Evolutionary conservation across 2,329 filamentous ascomycete species (phyloP).

Genomic region (Paecilomyces formosus): DNA sequence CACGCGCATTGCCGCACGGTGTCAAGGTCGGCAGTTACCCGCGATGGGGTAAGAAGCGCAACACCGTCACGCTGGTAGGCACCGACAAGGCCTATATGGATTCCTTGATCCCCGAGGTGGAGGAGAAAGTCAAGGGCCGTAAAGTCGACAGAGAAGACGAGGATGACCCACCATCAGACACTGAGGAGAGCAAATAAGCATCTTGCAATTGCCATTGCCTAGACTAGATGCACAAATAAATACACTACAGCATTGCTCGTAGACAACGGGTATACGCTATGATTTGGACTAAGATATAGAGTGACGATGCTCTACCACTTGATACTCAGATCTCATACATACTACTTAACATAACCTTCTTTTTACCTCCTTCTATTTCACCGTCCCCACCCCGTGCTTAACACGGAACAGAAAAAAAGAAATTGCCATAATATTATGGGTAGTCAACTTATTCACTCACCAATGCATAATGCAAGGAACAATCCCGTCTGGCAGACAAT

Average conservation of each 20-base stretch:
- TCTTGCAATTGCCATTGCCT: not conserved
- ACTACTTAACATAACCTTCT: not conserved
- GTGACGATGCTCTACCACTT: not conserved
- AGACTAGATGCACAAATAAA: not conserved
- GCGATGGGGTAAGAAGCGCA: slow-evolving; percentile 76
- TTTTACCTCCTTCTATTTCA: not conserved
- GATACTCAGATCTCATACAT: too few relatives aligned
- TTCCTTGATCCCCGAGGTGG: slow-evolving; percentile 68
- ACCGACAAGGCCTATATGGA: slow-evolving; percentile 72
- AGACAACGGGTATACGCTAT: not conserved
- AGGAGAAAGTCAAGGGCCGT: slow-evolving; percentile 65
- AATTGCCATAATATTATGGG: not conserved
- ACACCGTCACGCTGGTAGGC: slow-evolving; percentile 82
- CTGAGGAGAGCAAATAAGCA: slow-evolving; percentile 11
- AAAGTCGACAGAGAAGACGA: slow-evolving; percentile 66
- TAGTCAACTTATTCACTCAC: not conserved
- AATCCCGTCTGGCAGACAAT: not conserved
- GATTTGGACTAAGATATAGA: not conserved
- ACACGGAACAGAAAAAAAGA: not conserved
- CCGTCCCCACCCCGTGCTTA: not conserved
- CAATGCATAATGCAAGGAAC: not conserved
- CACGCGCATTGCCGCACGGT: slow-evolving; percentile 62
- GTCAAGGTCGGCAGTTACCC: slow-evolving; percentile 96
- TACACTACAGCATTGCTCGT: not conserved
- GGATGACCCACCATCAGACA: slow-evolving; percentile 45